These are phyloP conservation scores for Beauveria brongniartii DNA, from an alignment of 2,329 filamentous ascomycete species.

Conservation along the genomic window DNA sequence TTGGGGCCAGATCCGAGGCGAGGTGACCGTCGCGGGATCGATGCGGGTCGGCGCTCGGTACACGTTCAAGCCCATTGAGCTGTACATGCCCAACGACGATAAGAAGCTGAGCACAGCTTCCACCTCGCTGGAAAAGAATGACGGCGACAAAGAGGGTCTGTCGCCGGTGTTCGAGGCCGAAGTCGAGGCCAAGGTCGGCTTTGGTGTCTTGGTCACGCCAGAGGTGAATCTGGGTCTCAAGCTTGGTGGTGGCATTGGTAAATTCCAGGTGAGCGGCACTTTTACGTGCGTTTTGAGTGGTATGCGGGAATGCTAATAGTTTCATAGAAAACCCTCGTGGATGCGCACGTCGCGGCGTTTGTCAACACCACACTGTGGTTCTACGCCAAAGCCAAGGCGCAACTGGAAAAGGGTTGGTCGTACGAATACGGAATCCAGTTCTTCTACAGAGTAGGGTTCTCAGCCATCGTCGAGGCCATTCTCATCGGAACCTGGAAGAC, in stretches of 20 bases:
- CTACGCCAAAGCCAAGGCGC: neutral
- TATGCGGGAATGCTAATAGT: neutral
- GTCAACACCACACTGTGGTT: neutral
- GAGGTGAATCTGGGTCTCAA: conserved; percentile 11
- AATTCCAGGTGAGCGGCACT: neutral
- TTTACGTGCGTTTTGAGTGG: too few relatives aligned
- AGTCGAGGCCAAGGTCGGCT: neutral
- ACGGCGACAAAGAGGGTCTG: neutral
- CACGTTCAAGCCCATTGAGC: neutral
- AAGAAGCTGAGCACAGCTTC: neutral
- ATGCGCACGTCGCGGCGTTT: neutral
- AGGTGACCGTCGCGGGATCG: conserved; percentile 1
- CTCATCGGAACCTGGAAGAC: neutral
- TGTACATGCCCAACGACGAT: neutral
- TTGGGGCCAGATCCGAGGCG: conserved; percentile 8
- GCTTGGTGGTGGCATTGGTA: conserved; percentile 4
- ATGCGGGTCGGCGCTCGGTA: neutral
- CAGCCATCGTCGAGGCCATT: neutral
- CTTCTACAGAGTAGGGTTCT: neutral
- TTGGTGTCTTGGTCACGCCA: conserved; percentile 1
- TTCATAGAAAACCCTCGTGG: neutral
- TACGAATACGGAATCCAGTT: neutral
- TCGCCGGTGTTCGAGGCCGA: conserved; percentile 8
- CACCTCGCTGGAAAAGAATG: neutral
- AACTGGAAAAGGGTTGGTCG: neutral